phyloP scores from a whole-genome alignment of 768 basidiomycete genomes.

The Suillus weaverae region DNA sequence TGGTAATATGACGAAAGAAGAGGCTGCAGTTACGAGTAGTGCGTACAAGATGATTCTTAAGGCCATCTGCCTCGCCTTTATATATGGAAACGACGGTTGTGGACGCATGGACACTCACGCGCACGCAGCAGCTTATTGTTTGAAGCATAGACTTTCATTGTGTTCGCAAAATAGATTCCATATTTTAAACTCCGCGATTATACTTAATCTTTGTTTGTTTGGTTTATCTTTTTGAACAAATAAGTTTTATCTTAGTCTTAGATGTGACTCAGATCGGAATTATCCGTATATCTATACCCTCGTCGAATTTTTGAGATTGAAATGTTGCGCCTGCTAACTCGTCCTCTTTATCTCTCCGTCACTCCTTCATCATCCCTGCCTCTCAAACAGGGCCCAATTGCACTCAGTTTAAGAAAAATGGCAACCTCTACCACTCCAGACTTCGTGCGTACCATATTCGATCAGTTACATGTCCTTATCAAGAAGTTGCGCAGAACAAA shows the following conservation, averaged over 20 bases:
- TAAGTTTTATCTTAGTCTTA: neutral
- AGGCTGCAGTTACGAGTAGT: neutral
- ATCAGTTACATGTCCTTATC: neutral
- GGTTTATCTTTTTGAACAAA: constrained; percentile 1
- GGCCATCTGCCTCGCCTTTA: constrained; percentile 1
- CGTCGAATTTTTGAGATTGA: constrained; percentile 18
- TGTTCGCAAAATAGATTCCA: constrained; percentile 9
- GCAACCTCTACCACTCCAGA: constrained; percentile 58
- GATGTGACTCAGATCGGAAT: constrained; percentile 18
- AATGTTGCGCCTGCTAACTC: constrained; percentile 32
- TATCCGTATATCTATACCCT: constrained; percentile 18
- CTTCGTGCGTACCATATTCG: constrained; percentile 47
- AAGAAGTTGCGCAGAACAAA: constrained; percentile 67
- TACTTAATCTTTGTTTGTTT: constrained; percentile 9
- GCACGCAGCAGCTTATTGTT: constrained; percentile 12
- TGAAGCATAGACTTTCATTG: constrained; percentile 7
- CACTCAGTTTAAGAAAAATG: constrained; percentile 47
- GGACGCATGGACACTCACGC: constrained; percentile 6
- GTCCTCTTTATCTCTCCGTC: constrained; percentile 28
- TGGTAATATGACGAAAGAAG: constrained; percentile 1
- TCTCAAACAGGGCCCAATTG: constrained; percentile 17
- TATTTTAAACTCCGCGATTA: constrained; percentile 1
- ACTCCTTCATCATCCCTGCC: constrained; percentile 25
- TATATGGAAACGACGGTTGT: constrained; percentile 2
- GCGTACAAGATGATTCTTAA: constrained; percentile 5